Percentiles rank a stretch among this genome's conserved stretches.
Evolutionary conservation across 129 eudicot species (phyloP).

Genomic region (Calendula officinalis): DNA sequence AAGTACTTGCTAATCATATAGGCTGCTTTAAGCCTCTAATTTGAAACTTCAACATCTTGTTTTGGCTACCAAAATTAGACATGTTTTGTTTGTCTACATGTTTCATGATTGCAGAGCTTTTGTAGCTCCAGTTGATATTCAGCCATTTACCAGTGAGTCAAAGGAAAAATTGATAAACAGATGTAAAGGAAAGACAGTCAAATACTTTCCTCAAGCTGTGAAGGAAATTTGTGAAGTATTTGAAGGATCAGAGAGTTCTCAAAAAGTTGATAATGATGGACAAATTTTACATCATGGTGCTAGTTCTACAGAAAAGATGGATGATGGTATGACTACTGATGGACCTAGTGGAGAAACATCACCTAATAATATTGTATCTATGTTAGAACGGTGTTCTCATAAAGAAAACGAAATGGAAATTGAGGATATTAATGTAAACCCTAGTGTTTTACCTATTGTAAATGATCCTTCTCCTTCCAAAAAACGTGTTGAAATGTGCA

Average conservation of each 20-base stretch:
- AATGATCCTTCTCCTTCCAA: constrained; percentile 29
- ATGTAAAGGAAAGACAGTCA: constrained; percentile 67
- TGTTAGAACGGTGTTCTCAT: constrained; percentile 49
- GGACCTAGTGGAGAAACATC: constrained; percentile 37
- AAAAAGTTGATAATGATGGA: constrained; percentile 41
- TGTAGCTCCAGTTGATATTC: constrained; percentile 80
- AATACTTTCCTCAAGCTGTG: constrained; percentile 69
- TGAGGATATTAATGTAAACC: constrained; percentile 37
- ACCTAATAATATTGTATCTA: constrained; percentile 31
- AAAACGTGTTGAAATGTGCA: constrained; percentile 28
- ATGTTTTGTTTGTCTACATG: constrained; percentile 17
- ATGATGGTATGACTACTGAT: constrained; percentile 36
- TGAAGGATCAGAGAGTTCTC: constrained; percentile 43
- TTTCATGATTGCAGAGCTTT: constrained; percentile 62
- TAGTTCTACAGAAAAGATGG: constrained; percentile 39
- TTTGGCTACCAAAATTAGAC: constrained; percentile 5
- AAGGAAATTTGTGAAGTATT: constrained; percentile 67
- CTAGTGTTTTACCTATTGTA: constrained; percentile 25
- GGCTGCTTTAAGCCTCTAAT: not conserved
- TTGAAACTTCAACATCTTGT: constrained; percentile 16
- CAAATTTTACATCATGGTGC: constrained; percentile 42
- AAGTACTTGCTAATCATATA: constrained; percentile 36
- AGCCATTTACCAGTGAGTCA: constrained; percentile 61
- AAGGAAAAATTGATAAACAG: constrained; percentile 53
- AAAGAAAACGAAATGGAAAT: constrained; percentile 35